phyloP scores from a whole-genome alignment of 192 early-diverging fungal species.

The Thamnidium elegans region DNA sequence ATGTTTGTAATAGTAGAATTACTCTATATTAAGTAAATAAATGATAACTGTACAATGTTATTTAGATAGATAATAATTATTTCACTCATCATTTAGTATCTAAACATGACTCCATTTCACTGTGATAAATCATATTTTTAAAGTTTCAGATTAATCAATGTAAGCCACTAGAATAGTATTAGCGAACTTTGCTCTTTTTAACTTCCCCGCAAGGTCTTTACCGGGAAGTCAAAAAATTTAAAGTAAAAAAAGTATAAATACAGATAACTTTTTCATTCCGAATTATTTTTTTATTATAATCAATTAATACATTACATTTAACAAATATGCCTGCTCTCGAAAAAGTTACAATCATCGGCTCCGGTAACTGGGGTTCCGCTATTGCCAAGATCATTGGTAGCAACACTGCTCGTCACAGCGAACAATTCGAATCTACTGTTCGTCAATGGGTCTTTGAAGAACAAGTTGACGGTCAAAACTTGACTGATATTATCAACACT shows the following conservation, averaged over 20 bases:
- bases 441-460: slow-evolving; percentile 98
- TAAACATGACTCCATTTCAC: too few relatives aligned
- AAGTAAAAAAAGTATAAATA: slow-evolving; percentile 1
- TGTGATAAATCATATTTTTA: too few relatives aligned
- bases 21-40: too few relatives aligned
- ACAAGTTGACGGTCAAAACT: slow-evolving; percentile 71
- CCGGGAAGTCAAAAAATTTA: too few relatives aligned
- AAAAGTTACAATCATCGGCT: slow-evolving; percentile 88
- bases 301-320: not conserved
- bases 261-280: not conserved
- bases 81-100: too few relatives aligned
- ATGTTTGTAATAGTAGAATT: too few relatives aligned
- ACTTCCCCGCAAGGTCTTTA: too few relatives aligned
- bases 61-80: too few relatives aligned
- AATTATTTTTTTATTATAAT: not conserved
- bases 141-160: too few relatives aligned
- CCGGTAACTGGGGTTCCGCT: slow-evolving; percentile 96
- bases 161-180: too few relatives aligned
- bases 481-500: slow-evolving; percentile 94
- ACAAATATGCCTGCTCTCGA: slow-evolving; percentile 39
- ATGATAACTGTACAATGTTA: too few relatives aligned
- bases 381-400: slow-evolving; percentile 88
- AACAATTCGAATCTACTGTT: slow-evolving; percentile 74
- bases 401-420: slow-evolving; percentile 67
- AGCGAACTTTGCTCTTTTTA: too few relatives aligned